Percentiles rank a stretch among this genome's conserved stretches.
Evolutionary conservation across 2,329 filamentous ascomycete species (phyloP).

Genomic region (Cladosporium oxysporum): DNA sequence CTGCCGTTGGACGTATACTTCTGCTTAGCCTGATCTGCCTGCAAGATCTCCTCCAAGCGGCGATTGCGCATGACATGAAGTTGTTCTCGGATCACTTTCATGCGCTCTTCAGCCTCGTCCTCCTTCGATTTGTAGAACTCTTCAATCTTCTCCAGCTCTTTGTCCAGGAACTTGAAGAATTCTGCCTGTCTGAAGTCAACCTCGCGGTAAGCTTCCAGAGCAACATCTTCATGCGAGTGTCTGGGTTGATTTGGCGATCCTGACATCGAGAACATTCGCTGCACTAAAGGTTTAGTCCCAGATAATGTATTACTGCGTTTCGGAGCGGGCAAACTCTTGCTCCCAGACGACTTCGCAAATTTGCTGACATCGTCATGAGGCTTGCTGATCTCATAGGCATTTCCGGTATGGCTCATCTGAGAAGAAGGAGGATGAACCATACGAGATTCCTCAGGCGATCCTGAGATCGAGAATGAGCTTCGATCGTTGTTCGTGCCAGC

Average conservation of each 20-base stretch:
- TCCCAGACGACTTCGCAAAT: background rate
- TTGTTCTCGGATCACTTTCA: conserved; percentile 74
- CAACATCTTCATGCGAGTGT: conserved; percentile 39
- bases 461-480: conserved; percentile 18
- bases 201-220: conserved; percentile 60
- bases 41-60: conserved; percentile 70
- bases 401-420: conserved; percentile 31
- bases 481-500: conserved; percentile 20
- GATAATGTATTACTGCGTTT: conserved; percentile 43
- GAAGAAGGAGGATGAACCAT: conserved; percentile 23
- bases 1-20: conserved; percentile 10
- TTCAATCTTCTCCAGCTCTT: conserved; percentile 88
- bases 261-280: conserved; percentile 29
- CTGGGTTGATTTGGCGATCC: conserved; percentile 30
- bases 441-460: conserved; percentile 14
- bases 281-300: conserved; percentile 26
- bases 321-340: conserved; percentile 25
- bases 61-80: conserved; percentile 90
- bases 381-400: conserved; percentile 29
- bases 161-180: conserved; percentile 83
- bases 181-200: conserved; percentile 75
- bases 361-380: conserved; percentile 12
- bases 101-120: conserved; percentile 73
- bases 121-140: conserved; percentile 87
- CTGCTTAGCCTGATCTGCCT: conserved; percentile 41